These are phyloP conservation scores for Perilla frutescens DNA, from an alignment of 257 asterid genomes.

Conservation along the genomic window DNA sequence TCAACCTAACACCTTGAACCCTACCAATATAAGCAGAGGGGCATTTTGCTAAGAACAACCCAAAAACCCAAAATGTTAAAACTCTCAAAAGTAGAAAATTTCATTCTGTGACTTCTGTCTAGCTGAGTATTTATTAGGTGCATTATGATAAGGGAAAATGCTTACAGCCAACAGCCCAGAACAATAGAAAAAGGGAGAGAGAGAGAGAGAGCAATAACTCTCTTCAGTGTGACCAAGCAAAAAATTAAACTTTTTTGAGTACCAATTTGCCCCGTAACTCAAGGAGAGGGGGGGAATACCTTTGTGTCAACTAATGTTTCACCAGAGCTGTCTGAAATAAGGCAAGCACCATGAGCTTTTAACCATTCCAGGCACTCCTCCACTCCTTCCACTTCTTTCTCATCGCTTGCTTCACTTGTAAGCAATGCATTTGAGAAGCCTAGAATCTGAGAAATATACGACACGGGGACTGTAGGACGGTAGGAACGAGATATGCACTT, in stretches of 20 bases:
- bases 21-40: no score
- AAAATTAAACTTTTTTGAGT: background rate
- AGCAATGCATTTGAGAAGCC: slow-evolving; percentile 52
- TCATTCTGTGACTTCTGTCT: no score
- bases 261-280: slow-evolving; percentile 12
- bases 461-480: slow-evolving; percentile 91
- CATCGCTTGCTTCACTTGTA: slow-evolving; percentile 55
- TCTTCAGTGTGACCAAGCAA: no score
- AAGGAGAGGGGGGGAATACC: slow-evolving; percentile 48
- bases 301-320: slow-evolving; percentile 84
- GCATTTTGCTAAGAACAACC: no score
- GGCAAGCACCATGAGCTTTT: slow-evolving; percentile 93
- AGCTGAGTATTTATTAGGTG: no score
- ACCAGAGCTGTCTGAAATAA: slow-evolving; percentile 66
- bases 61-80: no score
- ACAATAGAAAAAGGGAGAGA: no score
- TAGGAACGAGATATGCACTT: slow-evolving; percentile 92
- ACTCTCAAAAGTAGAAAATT: no score
- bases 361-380: slow-evolving; percentile 97
- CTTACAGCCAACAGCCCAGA: no score
- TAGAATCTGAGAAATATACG: slow-evolving; percentile 75
- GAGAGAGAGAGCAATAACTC: no score
- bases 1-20: background rate
- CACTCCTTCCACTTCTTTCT: slow-evolving; percentile 64
- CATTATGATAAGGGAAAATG: no score